Conservation (phyloP, 306 rosid species). For the Ceratonia siliqua region DNA sequence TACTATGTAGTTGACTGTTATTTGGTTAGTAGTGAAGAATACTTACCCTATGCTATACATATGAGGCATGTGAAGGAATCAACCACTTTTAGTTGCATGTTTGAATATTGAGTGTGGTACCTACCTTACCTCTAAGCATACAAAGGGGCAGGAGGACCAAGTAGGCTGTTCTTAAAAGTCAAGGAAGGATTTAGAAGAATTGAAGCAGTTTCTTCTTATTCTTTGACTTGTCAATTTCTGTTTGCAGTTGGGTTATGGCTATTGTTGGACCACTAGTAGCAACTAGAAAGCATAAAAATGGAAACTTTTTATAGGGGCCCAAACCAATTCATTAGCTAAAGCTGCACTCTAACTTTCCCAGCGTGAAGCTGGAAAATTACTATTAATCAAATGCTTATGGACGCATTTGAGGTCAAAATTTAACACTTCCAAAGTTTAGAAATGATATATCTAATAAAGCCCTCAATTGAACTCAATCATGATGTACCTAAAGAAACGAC, state of each 20-base stretch:
- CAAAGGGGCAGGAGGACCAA: neutral
- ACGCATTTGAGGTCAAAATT: constrained; percentile 6
- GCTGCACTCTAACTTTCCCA: neutral
- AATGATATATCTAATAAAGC: constrained; percentile 6
- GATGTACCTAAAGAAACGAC: neutral
- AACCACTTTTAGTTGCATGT: neutral
- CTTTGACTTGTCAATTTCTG: neutral
- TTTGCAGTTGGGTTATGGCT: constrained; percentile 1
- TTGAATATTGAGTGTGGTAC: constrained; percentile 3
- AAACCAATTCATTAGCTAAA: neutral
- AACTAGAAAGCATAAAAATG: constrained; percentile 12
- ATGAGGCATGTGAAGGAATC: constrained; percentile 23
- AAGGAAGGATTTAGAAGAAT: neutral
- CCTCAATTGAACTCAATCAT: neutral
- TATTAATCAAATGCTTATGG: neutral
- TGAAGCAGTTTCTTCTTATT: constrained; percentile 14
- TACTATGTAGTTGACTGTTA: neutral
- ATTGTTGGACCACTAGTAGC: constrained; percentile 16
- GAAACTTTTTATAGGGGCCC: neutral
- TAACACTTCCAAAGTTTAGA: neutral
- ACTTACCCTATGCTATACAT: neutral
- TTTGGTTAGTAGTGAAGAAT: neutral
- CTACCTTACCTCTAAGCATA: neutral
- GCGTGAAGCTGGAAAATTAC: no score
- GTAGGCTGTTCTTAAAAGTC: constrained; percentile 20